Conservation (phyloP, 2,329 filamentous ascomycete genomes). For the Calycina herbarum region DNA sequence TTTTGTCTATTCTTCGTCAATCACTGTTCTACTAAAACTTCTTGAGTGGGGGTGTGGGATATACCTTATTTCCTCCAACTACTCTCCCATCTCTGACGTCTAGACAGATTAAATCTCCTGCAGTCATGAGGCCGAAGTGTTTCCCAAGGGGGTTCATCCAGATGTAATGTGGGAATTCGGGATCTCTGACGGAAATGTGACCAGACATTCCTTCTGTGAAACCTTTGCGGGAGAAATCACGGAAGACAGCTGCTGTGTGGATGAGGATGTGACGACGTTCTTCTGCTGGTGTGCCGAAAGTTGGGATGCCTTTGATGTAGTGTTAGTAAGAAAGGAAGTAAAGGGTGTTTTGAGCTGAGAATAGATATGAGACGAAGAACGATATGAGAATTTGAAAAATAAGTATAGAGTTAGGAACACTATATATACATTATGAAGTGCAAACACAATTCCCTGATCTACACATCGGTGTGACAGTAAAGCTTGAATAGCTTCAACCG, state of each 20-base stretch:
- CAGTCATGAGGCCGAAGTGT: constrained; percentile 65
- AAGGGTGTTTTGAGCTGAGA: not conserved
- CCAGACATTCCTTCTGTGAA: constrained; percentile 70
- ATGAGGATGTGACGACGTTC: constrained; percentile 64
- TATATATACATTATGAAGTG: not conserved
- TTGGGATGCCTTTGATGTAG: constrained; percentile 50
- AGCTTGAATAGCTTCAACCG: too few species aligned
- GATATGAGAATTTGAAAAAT: not conserved
- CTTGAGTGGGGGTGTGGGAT: not conserved
- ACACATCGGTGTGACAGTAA: too few species aligned
- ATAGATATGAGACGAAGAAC: not conserved
- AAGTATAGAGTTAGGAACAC: not conserved
- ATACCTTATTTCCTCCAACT: constrained; percentile 58
- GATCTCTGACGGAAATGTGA: constrained; percentile 67
- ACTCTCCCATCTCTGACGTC: constrained; percentile 59
- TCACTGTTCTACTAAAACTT: not conserved
- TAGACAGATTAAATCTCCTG: constrained; percentile 66
- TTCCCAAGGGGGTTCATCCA: constrained; percentile 69
- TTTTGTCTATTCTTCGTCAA: constrained; percentile 38
- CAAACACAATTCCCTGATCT: not conserved
- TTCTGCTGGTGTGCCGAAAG: constrained; percentile 51
- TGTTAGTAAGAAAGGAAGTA: constrained; percentile 15
- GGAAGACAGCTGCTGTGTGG: constrained; percentile 69
- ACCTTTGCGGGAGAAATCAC: constrained; percentile 64
- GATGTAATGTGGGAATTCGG: constrained; percentile 59